A percentile compares a stretch with the other conserved stretches of the same genome.
phyloP scores from a whole-genome alignment of 371 early-diverging fungal genomes.

The Mucor sp. region DNA sequence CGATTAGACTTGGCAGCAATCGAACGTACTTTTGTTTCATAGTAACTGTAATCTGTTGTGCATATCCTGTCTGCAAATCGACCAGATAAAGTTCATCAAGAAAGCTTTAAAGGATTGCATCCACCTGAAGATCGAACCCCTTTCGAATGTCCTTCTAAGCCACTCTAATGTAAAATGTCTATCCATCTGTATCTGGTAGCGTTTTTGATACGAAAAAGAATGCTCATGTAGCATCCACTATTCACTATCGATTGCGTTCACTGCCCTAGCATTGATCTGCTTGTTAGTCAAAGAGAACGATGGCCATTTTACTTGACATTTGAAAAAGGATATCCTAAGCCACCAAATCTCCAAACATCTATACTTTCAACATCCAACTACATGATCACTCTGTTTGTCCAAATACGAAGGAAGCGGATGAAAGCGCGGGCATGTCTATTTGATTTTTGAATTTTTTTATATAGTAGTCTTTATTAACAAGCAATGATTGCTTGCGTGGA shows the following conservation, averaged over 20 bases:
- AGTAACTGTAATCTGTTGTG: background rate
- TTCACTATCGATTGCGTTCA: background rate
- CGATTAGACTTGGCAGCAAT: background rate
- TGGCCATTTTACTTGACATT: background rate
- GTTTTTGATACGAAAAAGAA: background rate
- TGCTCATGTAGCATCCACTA: background rate
- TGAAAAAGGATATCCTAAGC: conserved; percentile 4
- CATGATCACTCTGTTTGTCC: background rate
- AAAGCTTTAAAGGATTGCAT: background rate
- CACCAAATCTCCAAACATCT: background rate
- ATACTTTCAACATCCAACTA: background rate
- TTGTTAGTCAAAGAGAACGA: background rate
- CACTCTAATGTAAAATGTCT: background rate
- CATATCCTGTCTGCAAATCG: background rate
- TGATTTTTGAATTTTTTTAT: background rate
- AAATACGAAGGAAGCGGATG: background rate
- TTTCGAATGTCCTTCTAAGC: background rate
- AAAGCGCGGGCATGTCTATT: background rate
- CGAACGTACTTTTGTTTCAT: background rate
- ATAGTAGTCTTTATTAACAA: conserved; percentile 16
- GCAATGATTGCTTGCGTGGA: conserved; percentile 6
- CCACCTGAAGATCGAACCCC: background rate
- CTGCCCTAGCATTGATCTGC: background rate
- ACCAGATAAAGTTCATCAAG: background rate
- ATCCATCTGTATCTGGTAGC: background rate